Conservation (phyloP, 148 eudicot genomes). For the Limonium bicolor region DNA sequence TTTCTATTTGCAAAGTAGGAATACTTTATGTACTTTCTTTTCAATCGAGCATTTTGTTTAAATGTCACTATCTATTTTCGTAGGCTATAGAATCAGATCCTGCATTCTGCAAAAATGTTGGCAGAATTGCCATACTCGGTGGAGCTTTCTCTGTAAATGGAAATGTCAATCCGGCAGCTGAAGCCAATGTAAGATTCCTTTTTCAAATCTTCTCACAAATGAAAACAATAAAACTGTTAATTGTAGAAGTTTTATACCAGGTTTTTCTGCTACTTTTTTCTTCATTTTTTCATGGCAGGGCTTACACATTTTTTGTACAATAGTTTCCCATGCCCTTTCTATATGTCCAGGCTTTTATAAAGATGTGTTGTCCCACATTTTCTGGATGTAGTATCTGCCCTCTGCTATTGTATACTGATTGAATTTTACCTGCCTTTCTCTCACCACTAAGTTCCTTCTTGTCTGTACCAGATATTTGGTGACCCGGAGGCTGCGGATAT, state of each 20-base stretch:
- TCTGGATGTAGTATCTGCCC: too few relatives aligned
- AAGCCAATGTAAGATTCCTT: slow-evolving; percentile 68
- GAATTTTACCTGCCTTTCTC: not conserved
- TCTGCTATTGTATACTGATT: too few relatives aligned
- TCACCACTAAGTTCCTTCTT: slow-evolving; percentile 10
- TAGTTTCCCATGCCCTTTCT: not conserved
- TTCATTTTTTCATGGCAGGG: not conserved
- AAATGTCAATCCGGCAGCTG: slow-evolving; percentile 93
- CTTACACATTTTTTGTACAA: not conserved
- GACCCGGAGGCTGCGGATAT: slow-evolving; percentile 97
- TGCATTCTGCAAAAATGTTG: slow-evolving; percentile 45
- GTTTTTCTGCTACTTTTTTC: not conserved
- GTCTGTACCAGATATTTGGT: slow-evolving; percentile 56
- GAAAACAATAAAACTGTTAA: too few relatives aligned
- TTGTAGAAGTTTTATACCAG: not conserved
- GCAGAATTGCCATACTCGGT: slow-evolving; percentile 72
- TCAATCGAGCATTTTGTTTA: too few relatives aligned
- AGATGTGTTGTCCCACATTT: too few relatives aligned
- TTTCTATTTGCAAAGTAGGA: slow-evolving; percentile 6
- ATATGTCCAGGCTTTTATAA: not conserved
- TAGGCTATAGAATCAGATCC: slow-evolving; percentile 80
- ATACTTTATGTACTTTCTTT: not conserved
- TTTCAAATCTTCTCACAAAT: not conserved
- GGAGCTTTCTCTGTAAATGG: slow-evolving; percentile 95
- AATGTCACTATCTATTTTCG: not conserved